phyloP scores from a whole-genome alignment of 2,329 filamentous ascomycete species.

The Aureobasidium sp. region DNA sequence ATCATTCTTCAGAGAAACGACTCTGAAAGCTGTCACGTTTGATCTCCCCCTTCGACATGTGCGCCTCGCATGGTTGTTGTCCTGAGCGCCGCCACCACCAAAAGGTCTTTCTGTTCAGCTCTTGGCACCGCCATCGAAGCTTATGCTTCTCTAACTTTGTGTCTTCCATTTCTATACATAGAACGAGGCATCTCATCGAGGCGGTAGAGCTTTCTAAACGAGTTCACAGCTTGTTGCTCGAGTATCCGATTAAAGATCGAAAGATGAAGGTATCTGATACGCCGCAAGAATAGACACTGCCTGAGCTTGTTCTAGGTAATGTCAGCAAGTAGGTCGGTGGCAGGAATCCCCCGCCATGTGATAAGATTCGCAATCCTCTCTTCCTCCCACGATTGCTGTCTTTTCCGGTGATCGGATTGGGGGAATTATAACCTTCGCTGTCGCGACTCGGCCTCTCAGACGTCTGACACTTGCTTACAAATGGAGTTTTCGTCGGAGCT shows the following conservation, averaged over 20 bases:
- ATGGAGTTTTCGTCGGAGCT: not conserved
- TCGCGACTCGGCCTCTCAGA: not conserved
- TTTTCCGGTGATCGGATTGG: not conserved
- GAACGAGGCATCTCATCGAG: not conserved
- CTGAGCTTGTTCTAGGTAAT: not conserved
- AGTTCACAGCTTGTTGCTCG: not conserved
- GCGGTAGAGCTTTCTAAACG: not conserved
- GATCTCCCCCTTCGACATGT: not conserved
- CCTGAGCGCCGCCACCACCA: not conserved
- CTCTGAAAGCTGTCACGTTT: not conserved
- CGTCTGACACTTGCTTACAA: not conserved
- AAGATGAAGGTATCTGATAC: not conserved
- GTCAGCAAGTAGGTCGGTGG: not conserved
- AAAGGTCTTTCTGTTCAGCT: not conserved
- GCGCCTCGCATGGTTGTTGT: not conserved
- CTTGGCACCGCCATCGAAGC: not conserved
- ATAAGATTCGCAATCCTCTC: not conserved
- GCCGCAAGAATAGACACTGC: not conserved
- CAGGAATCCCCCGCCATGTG: not conserved
- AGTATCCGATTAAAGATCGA: not conserved
- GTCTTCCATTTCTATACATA: not conserved
- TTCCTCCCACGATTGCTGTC: not conserved
- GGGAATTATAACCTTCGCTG: no score
- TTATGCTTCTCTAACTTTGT: not conserved
- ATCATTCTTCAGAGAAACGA: not conserved